Percentiles rank a stretch among this genome's conserved stretches.
Conservation (phyloP, 306 rosid species). For the Cicer judaicum region DNA sequence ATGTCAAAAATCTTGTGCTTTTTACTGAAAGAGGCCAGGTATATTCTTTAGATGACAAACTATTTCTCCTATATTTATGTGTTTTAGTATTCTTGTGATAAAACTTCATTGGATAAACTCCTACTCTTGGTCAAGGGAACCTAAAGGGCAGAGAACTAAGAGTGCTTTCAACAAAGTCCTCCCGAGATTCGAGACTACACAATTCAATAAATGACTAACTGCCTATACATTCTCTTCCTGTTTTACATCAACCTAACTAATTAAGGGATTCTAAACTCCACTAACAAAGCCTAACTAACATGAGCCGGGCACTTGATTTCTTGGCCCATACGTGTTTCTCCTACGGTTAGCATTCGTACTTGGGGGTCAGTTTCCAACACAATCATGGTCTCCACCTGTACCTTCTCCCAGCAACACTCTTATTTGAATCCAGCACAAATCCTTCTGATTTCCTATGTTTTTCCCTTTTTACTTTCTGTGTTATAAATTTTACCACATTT, state of each 20-base stretch:
- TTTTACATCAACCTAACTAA: too few relatives aligned
- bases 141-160: constrained; percentile 2
- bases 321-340: too few relatives aligned
- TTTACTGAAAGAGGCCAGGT: constrained; percentile 98
- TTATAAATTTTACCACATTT: background rate
- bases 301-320: too few relatives aligned
- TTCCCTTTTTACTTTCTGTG: background rate
- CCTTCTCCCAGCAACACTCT: background rate
- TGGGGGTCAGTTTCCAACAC: too few relatives aligned
- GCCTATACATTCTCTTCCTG: background rate
- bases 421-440: background rate
- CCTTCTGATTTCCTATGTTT: background rate
- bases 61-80: background rate
- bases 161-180: constrained; percentile 13
- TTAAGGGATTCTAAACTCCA: too few relatives aligned
- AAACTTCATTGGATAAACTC: background rate
- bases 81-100: constrained; percentile 35
- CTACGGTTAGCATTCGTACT: too few relatives aligned
- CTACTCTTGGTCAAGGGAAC: constrained; percentile 21
- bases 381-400: too few relatives aligned
- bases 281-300: too few relatives aligned
- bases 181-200: background rate
- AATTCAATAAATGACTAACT: constrained; percentile 14
- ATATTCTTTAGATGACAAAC: constrained; percentile 31
- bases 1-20: constrained; percentile 77